These are phyloP conservation scores for Aspergillus sp. DNA, from an alignment of 2,329 filamentous ascomycete species.

Conservation along the genomic window DNA sequence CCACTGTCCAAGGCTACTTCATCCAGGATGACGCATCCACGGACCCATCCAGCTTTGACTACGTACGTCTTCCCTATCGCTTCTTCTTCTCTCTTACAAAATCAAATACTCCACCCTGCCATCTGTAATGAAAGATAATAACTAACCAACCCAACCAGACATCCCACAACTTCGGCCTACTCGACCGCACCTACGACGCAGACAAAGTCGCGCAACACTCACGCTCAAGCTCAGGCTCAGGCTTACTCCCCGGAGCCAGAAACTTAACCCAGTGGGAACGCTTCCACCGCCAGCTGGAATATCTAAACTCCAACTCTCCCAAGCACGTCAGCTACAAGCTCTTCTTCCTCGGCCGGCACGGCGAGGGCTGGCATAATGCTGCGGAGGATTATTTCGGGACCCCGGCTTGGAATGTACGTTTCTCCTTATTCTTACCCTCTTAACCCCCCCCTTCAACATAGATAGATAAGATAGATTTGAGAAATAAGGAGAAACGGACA, in stretches of 20 bases:
- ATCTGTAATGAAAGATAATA: background rate
- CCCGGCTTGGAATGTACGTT: slow-evolving; percentile 57
- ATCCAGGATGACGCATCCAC: slow-evolving; percentile 49
- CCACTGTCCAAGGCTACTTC: slow-evolving; percentile 50
- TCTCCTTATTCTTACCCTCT: no score
- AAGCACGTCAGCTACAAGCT: slow-evolving; percentile 53
- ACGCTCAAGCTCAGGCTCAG: slow-evolving; percentile 16
- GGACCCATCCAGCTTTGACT: slow-evolving; percentile 48
- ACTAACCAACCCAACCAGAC: slow-evolving; percentile 27
- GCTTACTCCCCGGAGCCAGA: slow-evolving; percentile 20
- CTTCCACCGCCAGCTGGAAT: slow-evolving; percentile 50
- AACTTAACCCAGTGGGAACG: slow-evolving; percentile 56
- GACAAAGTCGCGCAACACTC: slow-evolving; percentile 27
- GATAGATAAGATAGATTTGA: background rate
- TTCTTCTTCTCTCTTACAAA: background rate
- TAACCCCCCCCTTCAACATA: background rate
- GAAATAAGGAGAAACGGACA: no score
- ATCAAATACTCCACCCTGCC: background rate
- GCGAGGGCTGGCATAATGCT: slow-evolving; percentile 61
- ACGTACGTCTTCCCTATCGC: slow-evolving; percentile 35
- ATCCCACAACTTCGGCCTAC: slow-evolving; percentile 49
- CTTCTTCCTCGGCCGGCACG: slow-evolving; percentile 60
- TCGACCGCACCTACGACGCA: slow-evolving; percentile 47
- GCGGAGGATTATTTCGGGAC: slow-evolving; percentile 60
- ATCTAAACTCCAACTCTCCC: slow-evolving; percentile 45